Percentiles rank a stretch among this genome's conserved stretches.
Conservation (phyloP, 1,139 yeast species). For the Yamadazyma epiphylla region DNA sequence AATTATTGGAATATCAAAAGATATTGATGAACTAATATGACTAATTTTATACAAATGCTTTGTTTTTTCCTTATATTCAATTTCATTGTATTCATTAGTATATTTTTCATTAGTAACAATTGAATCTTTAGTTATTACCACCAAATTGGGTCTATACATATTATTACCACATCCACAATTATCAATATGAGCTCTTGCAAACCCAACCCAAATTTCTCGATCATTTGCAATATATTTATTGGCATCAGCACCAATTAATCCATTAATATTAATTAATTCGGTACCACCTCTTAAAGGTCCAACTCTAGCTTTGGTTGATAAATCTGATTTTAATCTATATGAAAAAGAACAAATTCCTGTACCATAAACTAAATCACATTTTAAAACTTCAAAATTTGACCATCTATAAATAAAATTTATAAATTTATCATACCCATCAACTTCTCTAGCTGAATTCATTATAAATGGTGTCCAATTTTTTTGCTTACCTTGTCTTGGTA, state of each 20-base stretch:
- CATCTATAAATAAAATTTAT: conserved; percentile 36
- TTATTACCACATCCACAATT: conserved; percentile 34
- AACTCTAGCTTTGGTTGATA: conserved; percentile 16
- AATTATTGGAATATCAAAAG: conserved; percentile 29
- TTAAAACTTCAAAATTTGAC: conserved; percentile 32
- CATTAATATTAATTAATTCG: conserved; percentile 25
- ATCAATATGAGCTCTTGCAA: conserved; percentile 33
- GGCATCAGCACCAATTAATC: conserved; percentile 11
- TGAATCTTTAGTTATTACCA: conserved; percentile 18
- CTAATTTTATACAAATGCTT: conserved; percentile 19
- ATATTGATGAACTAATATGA: conserved; percentile 32
- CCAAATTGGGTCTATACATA: conserved; percentile 36
- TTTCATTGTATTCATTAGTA: conserved; percentile 8
- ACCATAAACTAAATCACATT: conserved; percentile 23
- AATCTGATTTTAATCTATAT: conserved; percentile 18
- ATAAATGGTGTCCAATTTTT: conserved; percentile 47
- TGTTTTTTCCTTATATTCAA: conserved; percentile 6
- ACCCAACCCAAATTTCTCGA: conserved; percentile 32
- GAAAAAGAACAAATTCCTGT: conserved; percentile 24
- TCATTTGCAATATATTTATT: conserved; percentile 11
- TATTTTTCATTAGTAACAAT: conserved; percentile 1
- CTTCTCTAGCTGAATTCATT: conserved; percentile 18
- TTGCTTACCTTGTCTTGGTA: conserved; percentile 22
- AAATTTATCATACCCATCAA: conserved; percentile 21
- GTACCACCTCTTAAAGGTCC: conserved; percentile 42